Evolutionary conservation across 371 early-diverging fungal genomes (phyloP).

Genomic region (Saksenaea vasiformis): DNA sequence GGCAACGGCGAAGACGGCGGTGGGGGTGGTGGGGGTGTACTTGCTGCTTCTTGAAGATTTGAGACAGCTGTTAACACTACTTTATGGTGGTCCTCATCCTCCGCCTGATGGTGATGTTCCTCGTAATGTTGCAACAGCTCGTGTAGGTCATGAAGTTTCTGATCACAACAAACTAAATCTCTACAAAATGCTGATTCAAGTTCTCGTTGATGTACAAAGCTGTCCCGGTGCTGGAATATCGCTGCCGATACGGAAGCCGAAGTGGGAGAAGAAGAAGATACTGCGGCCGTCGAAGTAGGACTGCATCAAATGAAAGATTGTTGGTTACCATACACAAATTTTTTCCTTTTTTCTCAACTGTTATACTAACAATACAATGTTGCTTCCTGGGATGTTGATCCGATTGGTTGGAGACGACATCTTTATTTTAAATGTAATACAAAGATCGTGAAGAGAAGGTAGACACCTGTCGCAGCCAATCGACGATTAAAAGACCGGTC

Average conservation of each 20-base stretch:
- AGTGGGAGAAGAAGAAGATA: neutral
- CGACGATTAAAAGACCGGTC: neutral
- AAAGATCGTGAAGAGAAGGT: neutral
- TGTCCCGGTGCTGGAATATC: conserved; percentile 60
- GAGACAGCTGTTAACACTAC: conserved; percentile 34
- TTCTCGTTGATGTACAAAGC: conserved; percentile 67
- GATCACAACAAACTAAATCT: conserved; percentile 92
- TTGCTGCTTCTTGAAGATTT: conserved; percentile 17
- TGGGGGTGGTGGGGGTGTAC: neutral
- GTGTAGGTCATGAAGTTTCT: conserved; percentile 79
- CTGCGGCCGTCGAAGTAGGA: neutral
- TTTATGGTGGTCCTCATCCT: conserved; percentile 62
- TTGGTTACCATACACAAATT: neutral
- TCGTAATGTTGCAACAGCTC: conserved; percentile 93
- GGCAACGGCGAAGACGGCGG: conserved; percentile 11
- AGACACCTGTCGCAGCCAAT: neutral
- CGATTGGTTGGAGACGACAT: conserved; percentile 5
- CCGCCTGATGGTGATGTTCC: conserved; percentile 84
- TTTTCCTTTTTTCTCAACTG: neutral
- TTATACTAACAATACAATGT: neutral
- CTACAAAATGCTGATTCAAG: conserved; percentile 88
- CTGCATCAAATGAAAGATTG: neutral
- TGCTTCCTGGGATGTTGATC: conserved; percentile 1
- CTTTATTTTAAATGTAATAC: neutral
- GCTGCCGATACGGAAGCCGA: neutral